Evolutionary conservation across 768 basidiomycete genomes (phyloP).

Genomic region (Pleurotus ostreatus): DNA sequence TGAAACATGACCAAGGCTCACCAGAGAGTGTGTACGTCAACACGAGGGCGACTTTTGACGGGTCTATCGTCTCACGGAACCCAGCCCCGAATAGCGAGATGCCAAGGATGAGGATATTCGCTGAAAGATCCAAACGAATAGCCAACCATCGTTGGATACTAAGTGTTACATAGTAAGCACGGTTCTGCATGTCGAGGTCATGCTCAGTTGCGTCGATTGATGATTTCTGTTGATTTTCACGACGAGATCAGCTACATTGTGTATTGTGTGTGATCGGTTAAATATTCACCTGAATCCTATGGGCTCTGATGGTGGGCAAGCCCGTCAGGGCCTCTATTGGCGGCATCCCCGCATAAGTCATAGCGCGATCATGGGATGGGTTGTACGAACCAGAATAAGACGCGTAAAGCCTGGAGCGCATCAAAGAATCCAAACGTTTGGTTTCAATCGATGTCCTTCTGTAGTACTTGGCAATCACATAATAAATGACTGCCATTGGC

Average conservation of each 20-base stretch:
- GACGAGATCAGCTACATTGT: too few species aligned
- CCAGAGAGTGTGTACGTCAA: slow-evolving; percentile 50
- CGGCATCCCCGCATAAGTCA: neutral
- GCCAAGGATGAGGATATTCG: slow-evolving; percentile 63
- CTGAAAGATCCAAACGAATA: slow-evolving; percentile 60
- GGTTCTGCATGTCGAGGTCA: slow-evolving; percentile 54
- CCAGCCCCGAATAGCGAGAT: slow-evolving; percentile 67
- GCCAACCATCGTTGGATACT: slow-evolving; percentile 64
- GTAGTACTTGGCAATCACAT: slow-evolving; percentile 38
- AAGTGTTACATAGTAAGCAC: slow-evolving; percentile 62
- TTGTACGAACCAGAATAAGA: slow-evolving; percentile 47
- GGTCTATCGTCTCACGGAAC: slow-evolving; percentile 50
- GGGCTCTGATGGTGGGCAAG: slow-evolving; percentile 58
- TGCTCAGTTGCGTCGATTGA: slow-evolving; percentile 47
- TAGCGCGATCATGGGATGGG: neutral
- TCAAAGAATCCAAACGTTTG: slow-evolving; percentile 58
- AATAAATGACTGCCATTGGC: slow-evolving; percentile 29
- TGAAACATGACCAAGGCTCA: slow-evolving; percentile 24
- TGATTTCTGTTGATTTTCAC: slow-evolving; percentile 26
- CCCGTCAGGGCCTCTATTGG: slow-evolving; percentile 55
- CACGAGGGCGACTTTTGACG: slow-evolving; percentile 60
- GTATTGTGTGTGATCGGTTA: neutral
- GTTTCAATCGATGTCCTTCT: slow-evolving; percentile 60
- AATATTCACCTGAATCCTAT: slow-evolving; percentile 42
- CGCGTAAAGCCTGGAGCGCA: slow-evolving; percentile 53